Evolutionary conservation across 2,329 filamentous ascomycete species (phyloP).

Genomic region (Aureobasidium sp.): DNA sequence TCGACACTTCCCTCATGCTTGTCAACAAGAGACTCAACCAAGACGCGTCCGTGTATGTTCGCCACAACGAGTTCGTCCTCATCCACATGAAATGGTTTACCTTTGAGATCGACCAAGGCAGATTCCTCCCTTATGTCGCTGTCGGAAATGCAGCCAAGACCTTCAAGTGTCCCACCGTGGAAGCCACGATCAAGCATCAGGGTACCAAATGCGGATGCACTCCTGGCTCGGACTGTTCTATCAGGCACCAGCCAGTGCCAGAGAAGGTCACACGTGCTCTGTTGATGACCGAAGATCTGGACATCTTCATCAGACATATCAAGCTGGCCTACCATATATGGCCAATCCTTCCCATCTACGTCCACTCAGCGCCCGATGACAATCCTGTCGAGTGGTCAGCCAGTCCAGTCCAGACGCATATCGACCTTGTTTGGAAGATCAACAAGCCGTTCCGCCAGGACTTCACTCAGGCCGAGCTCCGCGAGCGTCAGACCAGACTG

Average conservation of each 20-base stretch:
- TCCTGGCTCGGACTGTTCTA: neutral
- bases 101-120: conserved; percentile 7
- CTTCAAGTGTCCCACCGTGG: neutral
- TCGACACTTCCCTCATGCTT: neutral
- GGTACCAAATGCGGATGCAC: neutral
- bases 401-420: conserved; percentile 1
- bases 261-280: conserved; percentile 1
- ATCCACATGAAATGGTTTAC: neutral
- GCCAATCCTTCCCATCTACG: conserved; percentile 1
- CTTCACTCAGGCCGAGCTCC: neutral
- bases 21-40: conserved; percentile 6
- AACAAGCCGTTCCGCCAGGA: neutral
- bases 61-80: conserved; percentile 4
- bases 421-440: conserved; percentile 5
- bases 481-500: neutral
- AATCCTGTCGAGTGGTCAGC: neutral
- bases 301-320: conserved; percentile 3
- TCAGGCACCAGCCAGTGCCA: neutral
- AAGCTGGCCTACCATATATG: conserved; percentile 3
- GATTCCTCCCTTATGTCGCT: conserved; percentile 1
- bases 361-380: neutral
- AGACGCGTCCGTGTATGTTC: conserved; percentile 1
- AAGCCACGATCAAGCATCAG: conserved; percentile 6
- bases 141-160: neutral
- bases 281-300: neutral